Evolutionary conservation across 441 rosid genomes (phyloP), one percentile per base, ranked within the genome.

Genomic region (Croton setiger): DNA sequence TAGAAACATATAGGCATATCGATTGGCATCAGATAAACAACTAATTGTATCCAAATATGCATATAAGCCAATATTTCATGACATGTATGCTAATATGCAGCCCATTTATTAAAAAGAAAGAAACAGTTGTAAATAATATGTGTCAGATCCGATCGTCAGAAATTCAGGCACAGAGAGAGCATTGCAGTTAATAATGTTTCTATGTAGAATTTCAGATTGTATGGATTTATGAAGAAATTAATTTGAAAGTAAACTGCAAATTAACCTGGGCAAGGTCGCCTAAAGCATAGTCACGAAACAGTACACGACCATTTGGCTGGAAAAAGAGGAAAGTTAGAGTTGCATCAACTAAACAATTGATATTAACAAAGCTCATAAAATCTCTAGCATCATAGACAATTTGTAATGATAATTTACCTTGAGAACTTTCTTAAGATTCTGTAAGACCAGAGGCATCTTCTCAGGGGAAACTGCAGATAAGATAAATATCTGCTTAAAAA

Each of bases 381-480:
- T 48, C 3, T 12, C 15, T 13, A 17, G 66, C 23, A 31, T 21
- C 68, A 18, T 37, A 72, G 12, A 79, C 49, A 72, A 55, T 43
- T n/a, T 58, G 59, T 41, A 18, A 65, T 21, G 23, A 66, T 18
- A 57, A 47, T 39, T 69, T 78, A 87, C 99, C 96, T 92, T 92
- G n/a, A 94, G 88, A 70, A 92, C 82, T 75, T 82, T 90, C 71
- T 63, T 83, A 64, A 92, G 79, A 75, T 94, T 92, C 77, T 84
- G 87, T 81, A 94, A 75, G 49, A 88, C 88, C 49, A 82, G 69
- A 68, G 90, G 81, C 99, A 94, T 92, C 86, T 88, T 92, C 83
- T 92, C 99, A 41, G 98, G 98, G 20, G 96, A 90, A 72, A 92
- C 91, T 79, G 99, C 98, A 80, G 99, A 94, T 78, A 94, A 84